Base-by-base conservation (phyloP, 2,329 filamentous ascomycete genomes). In the Aspergillus puulaauensis region DNA sequence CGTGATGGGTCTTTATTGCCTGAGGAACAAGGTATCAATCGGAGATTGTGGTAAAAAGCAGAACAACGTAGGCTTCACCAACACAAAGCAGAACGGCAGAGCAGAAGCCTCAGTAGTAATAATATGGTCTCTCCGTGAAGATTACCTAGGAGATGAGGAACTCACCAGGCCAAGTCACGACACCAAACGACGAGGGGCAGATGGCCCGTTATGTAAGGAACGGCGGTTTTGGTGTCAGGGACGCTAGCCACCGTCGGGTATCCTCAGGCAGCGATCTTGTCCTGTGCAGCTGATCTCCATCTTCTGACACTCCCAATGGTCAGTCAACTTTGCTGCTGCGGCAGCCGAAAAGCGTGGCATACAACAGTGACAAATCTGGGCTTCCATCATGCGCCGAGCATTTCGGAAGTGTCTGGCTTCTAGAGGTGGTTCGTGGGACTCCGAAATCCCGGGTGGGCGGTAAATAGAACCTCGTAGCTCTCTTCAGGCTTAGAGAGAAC, bases 91-190 rank as follows among this genome's bases (percentile, higher is more conserved):
- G 45, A n/a, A 41, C 11, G 27, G 19, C n/a, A 44, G 19, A 21
- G 7, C 19, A 44, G 41, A 21, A 44, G 9, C 31, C 17, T 14
- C 45, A 35, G n/a, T 4, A 21, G 35, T 33, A 19, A 49, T 19
- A 17, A 15, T 33, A 14, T 14, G 3, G n/a, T 6, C 5, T 31
- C 15, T 15, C 11, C 9, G 11, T 31, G 27, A 19, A 24, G 27
- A 31, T 50, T 31, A 3, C 21, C 21, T 21, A 44, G 19, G 15
- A 52, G 48, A 57, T 23, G 41, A 47, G 15, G 33, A 44, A 37
- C 55, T 57, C 55, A 58, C 50, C 50, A 58, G 56, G 45, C 9
- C 45, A 35, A 46, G 50, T 58, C 50, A 58, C 45, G 45, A 49
- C 56, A 40, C 44, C 56, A 50, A 50, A 37, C 43, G 31, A 47